Evolutionary conservation across 1,284 basidiomycete genomes (phyloP).

Genomic region (Exsudoporus floridanus): DNA sequence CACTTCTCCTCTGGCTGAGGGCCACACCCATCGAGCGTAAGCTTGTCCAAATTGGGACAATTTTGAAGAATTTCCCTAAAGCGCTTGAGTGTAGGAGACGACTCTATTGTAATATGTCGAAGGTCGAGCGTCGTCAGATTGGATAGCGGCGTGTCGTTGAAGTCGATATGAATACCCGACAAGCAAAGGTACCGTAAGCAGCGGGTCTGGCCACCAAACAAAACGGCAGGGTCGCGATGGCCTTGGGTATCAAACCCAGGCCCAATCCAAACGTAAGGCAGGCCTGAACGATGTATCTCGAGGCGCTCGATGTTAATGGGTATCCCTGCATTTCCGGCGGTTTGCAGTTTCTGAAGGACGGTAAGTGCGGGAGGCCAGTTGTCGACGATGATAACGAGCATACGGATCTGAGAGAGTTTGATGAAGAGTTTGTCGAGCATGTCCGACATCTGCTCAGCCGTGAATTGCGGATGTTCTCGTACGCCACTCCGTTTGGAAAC

Average conservation of each 20-base stretch:
- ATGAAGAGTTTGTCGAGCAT: slow-evolving; percentile 48
- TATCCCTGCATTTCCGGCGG: slow-evolving; percentile 33
- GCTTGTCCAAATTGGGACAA: slow-evolving; percentile 49
- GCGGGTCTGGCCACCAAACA: slow-evolving; percentile 49
- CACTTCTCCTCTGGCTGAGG: slow-evolving; percentile 39
- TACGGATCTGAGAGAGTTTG: slow-evolving; percentile 52
- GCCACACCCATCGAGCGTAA: slow-evolving; percentile 59
- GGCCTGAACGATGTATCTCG: slow-evolving; percentile 56
- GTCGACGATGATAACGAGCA: slow-evolving; percentile 53
- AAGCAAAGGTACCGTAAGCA: slow-evolving; percentile 49
- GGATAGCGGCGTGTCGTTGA: slow-evolving; percentile 43
- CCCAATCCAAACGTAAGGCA: slow-evolving; percentile 46
- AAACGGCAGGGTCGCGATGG: slow-evolving; percentile 35
- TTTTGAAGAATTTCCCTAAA: slow-evolving; percentile 52
- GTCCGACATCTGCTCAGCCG: slow-evolving; percentile 42
- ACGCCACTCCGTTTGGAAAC: slow-evolving; percentile 17
- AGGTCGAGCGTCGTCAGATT: slow-evolving; percentile 62
- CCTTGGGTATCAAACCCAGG: slow-evolving; percentile 36
- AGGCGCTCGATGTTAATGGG: slow-evolving; percentile 50
- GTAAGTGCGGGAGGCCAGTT: slow-evolving; percentile 50
- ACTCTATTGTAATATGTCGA: slow-evolving; percentile 51
- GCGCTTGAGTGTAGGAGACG: slow-evolving; percentile 44
- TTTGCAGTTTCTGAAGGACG: slow-evolving; percentile 48
- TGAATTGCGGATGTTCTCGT: slow-evolving; percentile 36
- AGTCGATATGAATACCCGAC: slow-evolving; percentile 58